These are phyloP conservation scores for Globisporangium cystogenes DNA, from an alignment of 352 stramenopile genomes.

Conservation along the genomic window DNA sequence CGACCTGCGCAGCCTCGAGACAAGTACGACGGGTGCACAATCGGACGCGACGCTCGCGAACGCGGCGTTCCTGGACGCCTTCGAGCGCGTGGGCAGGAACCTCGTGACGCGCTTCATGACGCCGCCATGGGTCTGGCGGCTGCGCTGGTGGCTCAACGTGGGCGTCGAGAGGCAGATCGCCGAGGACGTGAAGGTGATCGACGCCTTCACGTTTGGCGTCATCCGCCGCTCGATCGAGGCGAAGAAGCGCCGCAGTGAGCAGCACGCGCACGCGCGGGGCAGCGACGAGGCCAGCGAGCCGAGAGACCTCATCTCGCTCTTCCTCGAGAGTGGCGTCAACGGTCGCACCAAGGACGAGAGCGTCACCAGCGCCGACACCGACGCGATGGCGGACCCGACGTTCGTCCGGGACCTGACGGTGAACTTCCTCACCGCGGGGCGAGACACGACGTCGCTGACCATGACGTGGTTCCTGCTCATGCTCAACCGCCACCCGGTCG, in stretches of 20 bases:
- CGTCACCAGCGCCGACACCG: too few relatives aligned
- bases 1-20: conserved; percentile 1
- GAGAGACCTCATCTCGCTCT: conserved; percentile 41
- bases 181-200: conserved; percentile 5
- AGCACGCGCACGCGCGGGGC: too few relatives aligned
- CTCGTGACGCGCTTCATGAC: conserved; percentile 13
- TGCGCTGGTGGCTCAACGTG: conserved; percentile 16
- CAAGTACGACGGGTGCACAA: background rate
- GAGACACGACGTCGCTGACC: conserved; percentile 68
- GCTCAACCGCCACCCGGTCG: conserved; percentile 50
- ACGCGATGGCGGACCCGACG: background rate
- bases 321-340: conserved; percentile 48
- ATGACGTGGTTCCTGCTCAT: conserved; percentile 78
- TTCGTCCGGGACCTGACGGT: conserved; percentile 78
- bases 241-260: background rate
- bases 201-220: conserved; percentile 12
- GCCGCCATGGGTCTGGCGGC: conserved; percentile 18
- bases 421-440: conserved; percentile 70
- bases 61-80: conserved; percentile 21
- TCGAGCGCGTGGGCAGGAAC: conserved; percentile 18
- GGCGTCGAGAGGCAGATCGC: conserved; percentile 8
- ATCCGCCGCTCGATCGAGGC: conserved; percentile 1
- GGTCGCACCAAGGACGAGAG: too few relatives aligned
- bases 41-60: conserved; percentile 7
- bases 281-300: too few relatives aligned